A percentile compares a stretch with the other conserved stretches of the same genome.
These are phyloP conservation scores for Aspergillus floridensis DNA, from an alignment of 2,329 filamentous ascomycete species.

Conservation along the genomic window DNA sequence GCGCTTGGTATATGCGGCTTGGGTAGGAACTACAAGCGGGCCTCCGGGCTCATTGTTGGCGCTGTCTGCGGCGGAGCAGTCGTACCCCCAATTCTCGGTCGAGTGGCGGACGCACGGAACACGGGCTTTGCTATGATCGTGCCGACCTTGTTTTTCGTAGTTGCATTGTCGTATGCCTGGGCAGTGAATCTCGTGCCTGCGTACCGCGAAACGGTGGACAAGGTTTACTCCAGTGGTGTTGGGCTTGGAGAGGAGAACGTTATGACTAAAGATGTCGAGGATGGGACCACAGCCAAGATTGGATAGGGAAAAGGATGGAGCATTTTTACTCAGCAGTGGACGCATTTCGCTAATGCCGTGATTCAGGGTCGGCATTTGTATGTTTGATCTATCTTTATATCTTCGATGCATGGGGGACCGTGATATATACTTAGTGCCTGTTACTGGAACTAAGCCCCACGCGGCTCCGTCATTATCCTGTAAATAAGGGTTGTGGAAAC, in stretches of 20 bases:
- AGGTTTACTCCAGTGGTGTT: conserved; percentile 47
- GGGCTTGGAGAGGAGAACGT: conserved; percentile 36
- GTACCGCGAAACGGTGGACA: conserved; percentile 63
- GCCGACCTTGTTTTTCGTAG: conserved; percentile 60
- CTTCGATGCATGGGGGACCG: too few species aligned
- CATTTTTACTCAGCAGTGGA: not conserved
- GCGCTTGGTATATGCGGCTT: conserved; percentile 73
- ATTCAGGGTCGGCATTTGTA: too few species aligned
- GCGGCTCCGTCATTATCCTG: too few species aligned
- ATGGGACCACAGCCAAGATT: not conserved
- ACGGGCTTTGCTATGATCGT: conserved; percentile 66
- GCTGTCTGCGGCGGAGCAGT: conserved; percentile 71
- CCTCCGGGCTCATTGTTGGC: conserved; percentile 68
- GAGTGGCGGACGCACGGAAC: conserved; percentile 63
- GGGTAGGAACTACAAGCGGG: conserved; percentile 73
- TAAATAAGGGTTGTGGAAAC: too few species aligned
- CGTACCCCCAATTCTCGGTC: conserved; percentile 69
- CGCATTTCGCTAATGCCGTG: conserved; percentile 8
- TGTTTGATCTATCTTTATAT: too few species aligned
- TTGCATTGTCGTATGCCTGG: conserved; percentile 56
- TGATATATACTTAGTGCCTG: too few species aligned
- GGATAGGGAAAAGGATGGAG: conserved; percentile 8
- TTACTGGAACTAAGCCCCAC: too few species aligned
- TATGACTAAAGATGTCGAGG: conserved; percentile 17
- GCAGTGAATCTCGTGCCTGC: conserved; percentile 65